phyloP scores from a whole-genome alignment of 2,329 filamentous ascomycete species.

The Dothidotthia symphoricarpi region DNA sequence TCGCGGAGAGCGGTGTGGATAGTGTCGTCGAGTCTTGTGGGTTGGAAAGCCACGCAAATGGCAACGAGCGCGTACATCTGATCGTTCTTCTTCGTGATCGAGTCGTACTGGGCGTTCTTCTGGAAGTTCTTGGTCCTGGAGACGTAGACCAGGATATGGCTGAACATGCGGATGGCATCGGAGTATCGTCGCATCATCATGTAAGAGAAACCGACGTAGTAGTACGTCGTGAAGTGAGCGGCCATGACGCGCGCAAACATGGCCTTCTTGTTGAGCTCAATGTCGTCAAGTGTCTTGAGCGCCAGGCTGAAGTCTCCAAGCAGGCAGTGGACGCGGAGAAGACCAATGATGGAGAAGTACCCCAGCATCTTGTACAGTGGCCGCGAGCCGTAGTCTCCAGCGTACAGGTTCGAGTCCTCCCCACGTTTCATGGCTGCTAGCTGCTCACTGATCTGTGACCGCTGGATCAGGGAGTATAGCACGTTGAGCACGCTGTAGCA shows the following conservation, averaged over 20 bases:
- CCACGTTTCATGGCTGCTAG: constrained; percentile 90
- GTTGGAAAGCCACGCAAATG: constrained; percentile 98
- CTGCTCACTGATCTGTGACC: constrained; percentile 97
- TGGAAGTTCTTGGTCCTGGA: constrained; percentile 99
- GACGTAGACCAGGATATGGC: constrained; percentile 98
- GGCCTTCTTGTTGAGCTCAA: constrained; percentile 99
- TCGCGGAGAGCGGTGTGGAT: constrained; percentile 97
- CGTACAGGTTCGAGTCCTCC: constrained; percentile 83
- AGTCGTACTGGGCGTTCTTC: constrained; percentile 97
- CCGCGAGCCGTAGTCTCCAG: constrained; percentile 91
- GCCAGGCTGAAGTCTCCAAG: constrained; percentile 97
- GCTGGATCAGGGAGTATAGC: constrained; percentile 96
- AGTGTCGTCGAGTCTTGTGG: constrained; percentile 94
- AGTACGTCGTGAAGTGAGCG: constrained; percentile 99
- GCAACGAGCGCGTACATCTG: constrained; percentile 99
- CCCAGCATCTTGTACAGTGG: constrained; percentile 97
- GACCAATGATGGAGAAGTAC: constrained; percentile 98
- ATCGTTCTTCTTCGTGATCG: constrained; percentile 99
- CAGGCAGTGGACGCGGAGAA: constrained; percentile 92
- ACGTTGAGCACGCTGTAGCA: constrained; percentile 99
- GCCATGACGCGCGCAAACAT: constrained; percentile 99
- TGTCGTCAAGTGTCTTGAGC: constrained; percentile 97
- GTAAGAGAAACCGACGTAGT: constrained; percentile 99
- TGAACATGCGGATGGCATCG: constrained; percentile 99
- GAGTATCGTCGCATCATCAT: constrained; percentile 99